These are phyloP conservation scores for Escallonia herrerae DNA, from an alignment of 129 eudicot species.

Conservation along the genomic window DNA sequence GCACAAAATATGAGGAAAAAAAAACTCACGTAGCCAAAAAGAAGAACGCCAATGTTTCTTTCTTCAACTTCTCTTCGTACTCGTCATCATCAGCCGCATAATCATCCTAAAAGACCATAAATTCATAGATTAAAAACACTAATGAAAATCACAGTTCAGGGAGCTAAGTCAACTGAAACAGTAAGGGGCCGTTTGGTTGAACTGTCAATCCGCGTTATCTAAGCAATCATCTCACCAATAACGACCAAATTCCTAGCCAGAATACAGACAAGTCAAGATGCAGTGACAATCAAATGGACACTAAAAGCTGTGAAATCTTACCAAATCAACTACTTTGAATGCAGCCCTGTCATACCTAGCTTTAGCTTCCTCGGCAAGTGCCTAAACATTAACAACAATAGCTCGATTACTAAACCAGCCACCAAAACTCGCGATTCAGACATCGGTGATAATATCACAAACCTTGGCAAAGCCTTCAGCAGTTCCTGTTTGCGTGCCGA, in stretches of 20 bases:
- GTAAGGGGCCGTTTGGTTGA: no score
- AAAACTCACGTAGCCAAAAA: conserved; percentile 86
- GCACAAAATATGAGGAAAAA: neutral
- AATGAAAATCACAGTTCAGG: no score
- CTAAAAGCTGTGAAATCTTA: conserved; percentile 24
- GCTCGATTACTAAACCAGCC: no score
- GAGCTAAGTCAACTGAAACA: no score
- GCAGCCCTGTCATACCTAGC: conserved; percentile 82
- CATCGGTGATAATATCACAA: neutral
- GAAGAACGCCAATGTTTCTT: conserved; percentile 83
- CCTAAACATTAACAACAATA: conserved; percentile 32
- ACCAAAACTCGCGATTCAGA: no score
- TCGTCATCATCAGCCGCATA: conserved; percentile 95
- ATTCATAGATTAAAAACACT: conserved; percentile 4
- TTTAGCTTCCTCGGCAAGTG: conserved; percentile 91
- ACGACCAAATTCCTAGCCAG: no score
- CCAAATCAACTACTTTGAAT: conserved; percentile 81
- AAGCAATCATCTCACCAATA: no score
- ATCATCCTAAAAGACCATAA: conserved; percentile 54
- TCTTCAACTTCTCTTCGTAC: conserved; percentile 78
- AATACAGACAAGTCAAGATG: neutral
- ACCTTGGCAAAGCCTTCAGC: conserved; percentile 99
- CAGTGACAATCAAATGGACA: neutral
- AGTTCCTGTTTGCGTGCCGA: conserved; percentile 96
- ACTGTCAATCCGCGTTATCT: no score